A percentile compares a stretch with the other conserved stretches of the same genome.
Conservation (phyloP, 2,329 filamentous ascomycete species). For the Colletotrichum spaethianum region DNA sequence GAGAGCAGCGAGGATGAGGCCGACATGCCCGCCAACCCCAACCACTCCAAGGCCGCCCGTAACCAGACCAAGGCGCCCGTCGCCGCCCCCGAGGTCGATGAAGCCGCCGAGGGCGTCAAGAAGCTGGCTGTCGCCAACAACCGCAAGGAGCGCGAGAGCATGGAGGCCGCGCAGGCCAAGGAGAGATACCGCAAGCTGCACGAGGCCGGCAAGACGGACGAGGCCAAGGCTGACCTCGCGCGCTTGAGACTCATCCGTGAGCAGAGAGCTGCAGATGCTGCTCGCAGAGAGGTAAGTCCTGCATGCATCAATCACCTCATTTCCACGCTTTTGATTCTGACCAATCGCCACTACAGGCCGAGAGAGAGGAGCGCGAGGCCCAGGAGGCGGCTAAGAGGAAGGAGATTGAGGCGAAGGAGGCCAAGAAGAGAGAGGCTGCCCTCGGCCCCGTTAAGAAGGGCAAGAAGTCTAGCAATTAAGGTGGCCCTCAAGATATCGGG, state of each 20-base stretch:
- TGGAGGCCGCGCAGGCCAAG: constrained; percentile 89
- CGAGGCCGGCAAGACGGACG: constrained; percentile 95
- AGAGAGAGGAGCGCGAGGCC: constrained; percentile 70
- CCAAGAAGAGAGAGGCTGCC: constrained; percentile 69
- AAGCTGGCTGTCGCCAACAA: constrained; percentile 64
- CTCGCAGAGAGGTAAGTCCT: constrained; percentile 79
- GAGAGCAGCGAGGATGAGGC: constrained; percentile 66
- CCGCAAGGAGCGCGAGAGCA: constrained; percentile 76
- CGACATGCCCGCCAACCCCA: constrained; percentile 89
- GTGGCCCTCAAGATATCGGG: background rate
- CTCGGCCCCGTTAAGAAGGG: constrained; percentile 60
- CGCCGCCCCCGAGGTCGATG: constrained; percentile 57
- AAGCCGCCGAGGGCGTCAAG: constrained; percentile 68
- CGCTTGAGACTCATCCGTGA: constrained; percentile 86
- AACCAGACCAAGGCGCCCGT: constrained; percentile 66
- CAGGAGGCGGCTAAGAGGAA: constrained; percentile 62
- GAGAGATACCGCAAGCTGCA: constrained; percentile 94
- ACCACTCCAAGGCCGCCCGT: constrained; percentile 84
- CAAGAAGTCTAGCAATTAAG: constrained; percentile 57
- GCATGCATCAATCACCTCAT: background rate
- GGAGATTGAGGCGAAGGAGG: constrained; percentile 69
- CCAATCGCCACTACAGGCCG: constrained; percentile 58
- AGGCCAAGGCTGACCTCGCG: constrained; percentile 91
- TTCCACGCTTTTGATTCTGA: constrained; percentile 2
- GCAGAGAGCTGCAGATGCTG: constrained; percentile 87